Percentiles rank a stretch among this genome's conserved stretches.
Evolutionary conservation across 177 flowering plant species (phyloP).

Genomic region (Vitis hybrid): DNA sequence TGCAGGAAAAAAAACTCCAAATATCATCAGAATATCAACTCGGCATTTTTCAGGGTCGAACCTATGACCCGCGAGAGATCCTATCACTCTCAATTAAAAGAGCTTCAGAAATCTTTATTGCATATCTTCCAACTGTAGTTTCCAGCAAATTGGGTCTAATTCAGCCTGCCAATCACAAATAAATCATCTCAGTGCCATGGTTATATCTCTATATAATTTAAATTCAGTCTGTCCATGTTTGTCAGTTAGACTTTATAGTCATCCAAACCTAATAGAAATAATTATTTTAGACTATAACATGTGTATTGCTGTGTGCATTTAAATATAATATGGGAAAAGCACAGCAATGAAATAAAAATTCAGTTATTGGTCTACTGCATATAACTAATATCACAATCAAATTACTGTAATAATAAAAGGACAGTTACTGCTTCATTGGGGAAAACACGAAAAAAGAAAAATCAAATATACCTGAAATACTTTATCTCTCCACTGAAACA

Average conservation of each 20-base stretch:
- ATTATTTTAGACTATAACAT: too few species aligned
- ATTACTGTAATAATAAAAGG: too few species aligned
- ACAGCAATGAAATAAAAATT: too few species aligned
- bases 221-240: too few species aligned
- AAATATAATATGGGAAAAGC: too few species aligned
- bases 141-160: constrained; percentile 61
- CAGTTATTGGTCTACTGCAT: too few species aligned
- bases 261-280: too few species aligned
- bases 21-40: neutral
- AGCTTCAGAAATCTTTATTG: constrained; percentile 9
- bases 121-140: constrained; percentile 39
- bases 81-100: neutral
- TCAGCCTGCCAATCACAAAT: constrained; percentile 48
- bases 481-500: constrained; percentile 82
- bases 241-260: too few species aligned
- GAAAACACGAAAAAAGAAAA: neutral
- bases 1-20: neutral
- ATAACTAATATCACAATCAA: too few species aligned
- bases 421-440: too few species aligned
- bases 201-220: too few species aligned
- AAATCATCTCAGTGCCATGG: neutral
- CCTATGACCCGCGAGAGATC: constrained; percentile 7
- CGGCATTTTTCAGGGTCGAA: neutral
- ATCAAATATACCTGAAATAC: constrained; percentile 45
- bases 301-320: too few species aligned